Evolutionary conservation across 2,329 filamentous ascomycete genomes (phyloP).

Genomic region (Epichloe sibirici): DNA sequence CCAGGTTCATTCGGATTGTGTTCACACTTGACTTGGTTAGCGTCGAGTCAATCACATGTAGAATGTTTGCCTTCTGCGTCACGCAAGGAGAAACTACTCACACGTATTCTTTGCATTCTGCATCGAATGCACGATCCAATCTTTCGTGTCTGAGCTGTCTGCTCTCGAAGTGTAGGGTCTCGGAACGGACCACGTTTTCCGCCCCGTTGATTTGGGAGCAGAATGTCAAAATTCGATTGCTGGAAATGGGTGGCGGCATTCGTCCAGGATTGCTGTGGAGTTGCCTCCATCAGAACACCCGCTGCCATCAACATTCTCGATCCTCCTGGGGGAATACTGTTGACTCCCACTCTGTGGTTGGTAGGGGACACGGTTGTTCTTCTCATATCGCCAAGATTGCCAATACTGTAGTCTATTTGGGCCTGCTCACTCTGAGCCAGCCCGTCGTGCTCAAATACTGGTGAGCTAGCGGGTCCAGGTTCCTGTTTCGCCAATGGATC

Average conservation of each 20-base stretch:
- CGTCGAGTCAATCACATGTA: neutral
- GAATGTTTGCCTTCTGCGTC: neutral
- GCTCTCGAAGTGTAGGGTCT: constrained; percentile 35
- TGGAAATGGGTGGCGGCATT: constrained; percentile 7
- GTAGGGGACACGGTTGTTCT: neutral
- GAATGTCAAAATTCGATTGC: constrained; percentile 17
- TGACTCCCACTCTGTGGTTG: neutral
- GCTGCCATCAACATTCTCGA: neutral
- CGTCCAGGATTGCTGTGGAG: neutral
- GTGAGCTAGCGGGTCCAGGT: neutral
- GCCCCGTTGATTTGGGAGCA: constrained; percentile 18
- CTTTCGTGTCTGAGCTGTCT: constrained; percentile 44
- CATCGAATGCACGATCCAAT: constrained; percentile 49
- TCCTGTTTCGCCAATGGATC: constrained; percentile 3
- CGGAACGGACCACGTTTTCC: constrained; percentile 41
- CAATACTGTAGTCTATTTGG: neutral
- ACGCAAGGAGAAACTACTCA: constrained; percentile 23
- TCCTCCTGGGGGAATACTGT: neutral
- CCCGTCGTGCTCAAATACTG: neutral
- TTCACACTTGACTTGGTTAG: constrained; percentile 36
- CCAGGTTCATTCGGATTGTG: constrained; percentile 33
- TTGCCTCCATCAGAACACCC: neutral
- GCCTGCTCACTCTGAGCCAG: neutral
- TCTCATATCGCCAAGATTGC: neutral
- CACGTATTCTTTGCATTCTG: constrained; percentile 49